These are phyloP conservation scores for Mrakia frigida DNA, from an alignment of 768 basidiomycete genomes.

Conservation along the genomic window DNA sequence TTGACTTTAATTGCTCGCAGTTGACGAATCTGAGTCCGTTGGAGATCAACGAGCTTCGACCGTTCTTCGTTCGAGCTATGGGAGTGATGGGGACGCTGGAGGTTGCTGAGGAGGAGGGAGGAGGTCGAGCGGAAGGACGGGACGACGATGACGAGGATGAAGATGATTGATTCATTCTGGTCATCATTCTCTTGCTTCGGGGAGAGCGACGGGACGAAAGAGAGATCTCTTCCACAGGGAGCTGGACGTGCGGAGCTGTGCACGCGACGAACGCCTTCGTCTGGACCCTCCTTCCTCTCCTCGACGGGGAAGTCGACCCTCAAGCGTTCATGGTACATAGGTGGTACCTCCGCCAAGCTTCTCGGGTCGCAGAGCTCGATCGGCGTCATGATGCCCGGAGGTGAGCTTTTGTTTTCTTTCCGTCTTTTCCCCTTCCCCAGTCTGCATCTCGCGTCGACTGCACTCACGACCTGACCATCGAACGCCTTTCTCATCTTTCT, in stretches of 20 bases:
- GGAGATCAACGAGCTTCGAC: conserved; percentile 91
- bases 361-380: conserved; percentile 15
- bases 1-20: conserved; percentile 45
- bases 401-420: not conserved
- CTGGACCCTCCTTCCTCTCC: conserved; percentile 64
- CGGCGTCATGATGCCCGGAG: conserved; percentile 14
- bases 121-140: not conserved
- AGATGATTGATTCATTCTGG: not conserved
- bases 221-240: not conserved
- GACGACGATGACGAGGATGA: conserved; percentile 9
- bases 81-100: conserved; percentile 59
- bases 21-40: conserved; percentile 77
- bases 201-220: not conserved
- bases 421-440: no score
- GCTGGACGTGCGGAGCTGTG: conserved; percentile 41
- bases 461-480: no score
- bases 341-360: conserved; percentile 16
- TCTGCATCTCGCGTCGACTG: no score
- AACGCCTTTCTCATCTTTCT: no score
- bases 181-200: not conserved
- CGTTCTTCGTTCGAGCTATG: conserved; percentile 82
- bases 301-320: conserved; percentile 39
- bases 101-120: not conserved
- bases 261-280: conserved; percentile 86
- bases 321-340: conserved; percentile 7